Base-by-base conservation (phyloP, 2,329 filamentous ascomycete genomes). In the Ophiostoma sp. region DNA sequence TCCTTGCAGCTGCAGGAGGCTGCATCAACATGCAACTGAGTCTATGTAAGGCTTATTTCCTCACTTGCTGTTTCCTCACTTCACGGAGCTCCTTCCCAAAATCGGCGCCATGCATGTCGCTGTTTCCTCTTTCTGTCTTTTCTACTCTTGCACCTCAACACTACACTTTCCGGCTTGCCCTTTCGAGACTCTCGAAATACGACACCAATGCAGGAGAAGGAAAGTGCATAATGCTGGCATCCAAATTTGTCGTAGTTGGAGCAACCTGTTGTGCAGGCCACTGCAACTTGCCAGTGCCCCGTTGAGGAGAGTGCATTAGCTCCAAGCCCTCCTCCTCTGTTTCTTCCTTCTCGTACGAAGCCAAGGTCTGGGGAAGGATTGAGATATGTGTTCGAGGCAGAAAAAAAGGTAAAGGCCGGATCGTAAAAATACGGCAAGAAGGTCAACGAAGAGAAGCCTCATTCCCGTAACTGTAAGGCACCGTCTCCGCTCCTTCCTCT, bases 251-350 rank as follows among this genome's bases (percentile, higher is more conserved):
- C 48, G 66, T 39, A 39, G 66, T 2, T 25, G 28, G 31, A 57
- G 19, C 45, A n/a, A 69, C 19, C 48, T 17, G 2, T 19, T 2
- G 7, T 55, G 33, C 31, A 55, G 45, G n/a, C 66, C 17, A 9
- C 66, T 69, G 19, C 66, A 22, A 36, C 25, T 36, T 69, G 45
- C 8, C 45, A 25, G 7, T 36, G 15, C 66, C 9, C 45, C 22
- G 63, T 66, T 66, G 63, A 66, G 63, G 63, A 31, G 42, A 31
- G 63, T 66, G 63, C 22, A 66, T 66, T 64, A 64, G 63, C 39
- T 31, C 15, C 39, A 66, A 45, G 39, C 5, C 5, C 5, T 22
- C 22, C 15, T 42, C 19, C 19, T 42, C 59, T 9, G 59, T 25
- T 22, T 8, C 33, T 63, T 63, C 59, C 33, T 48, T 48, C 63